These are phyloP conservation scores for Linum lewisii DNA, from an alignment of 345 rosid genomes.

Conservation along the genomic window DNA sequence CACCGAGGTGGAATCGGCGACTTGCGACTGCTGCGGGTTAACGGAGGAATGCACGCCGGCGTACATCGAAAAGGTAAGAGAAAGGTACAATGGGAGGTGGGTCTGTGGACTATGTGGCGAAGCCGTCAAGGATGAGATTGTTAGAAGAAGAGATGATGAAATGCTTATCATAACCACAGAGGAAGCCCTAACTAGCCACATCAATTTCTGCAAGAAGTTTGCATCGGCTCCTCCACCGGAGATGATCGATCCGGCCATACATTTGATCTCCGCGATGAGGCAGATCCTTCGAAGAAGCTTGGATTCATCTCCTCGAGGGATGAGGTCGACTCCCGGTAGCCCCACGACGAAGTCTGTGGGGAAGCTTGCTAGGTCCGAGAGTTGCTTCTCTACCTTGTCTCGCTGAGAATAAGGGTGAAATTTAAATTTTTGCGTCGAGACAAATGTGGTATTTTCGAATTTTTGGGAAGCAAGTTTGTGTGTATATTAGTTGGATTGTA, in stretches of 20 bases:
- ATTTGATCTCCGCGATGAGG: constrained; percentile 36
- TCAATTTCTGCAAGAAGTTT: constrained; percentile 45
- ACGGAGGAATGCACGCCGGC: constrained; percentile 57
- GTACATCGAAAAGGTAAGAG: constrained; percentile 46
- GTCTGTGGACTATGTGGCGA: constrained; percentile 71
- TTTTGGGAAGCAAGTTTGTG: too few species aligned
- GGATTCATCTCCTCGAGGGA: constrained; percentile 31
- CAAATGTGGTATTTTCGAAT: too few species aligned
- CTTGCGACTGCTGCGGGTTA: constrained; percentile 66
- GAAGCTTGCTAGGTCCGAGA: constrained; percentile 53
- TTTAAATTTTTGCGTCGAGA: too few species aligned
- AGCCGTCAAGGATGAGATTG: constrained; percentile 52
- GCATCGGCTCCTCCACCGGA: constrained; percentile 37
- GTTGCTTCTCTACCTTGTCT: constrained; percentile 68
- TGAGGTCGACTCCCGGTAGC: constrained; percentile 67
- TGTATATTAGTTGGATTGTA: too few species aligned
- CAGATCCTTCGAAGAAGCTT: constrained; percentile 29
- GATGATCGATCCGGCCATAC: constrained; percentile 28
- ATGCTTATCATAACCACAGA: constrained; percentile 23
- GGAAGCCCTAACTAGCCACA: constrained; percentile 57
- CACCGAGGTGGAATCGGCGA: constrained; percentile 32
- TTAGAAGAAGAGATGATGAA: constrained; percentile 23
- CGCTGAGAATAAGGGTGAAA: constrained; percentile 18
- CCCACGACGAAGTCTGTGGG: constrained; percentile 37
- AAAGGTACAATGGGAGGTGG: constrained; percentile 52